These are phyloP conservation scores for Jatropha podagrica DNA, from an alignment of 441 rosid species.

Conservation along the genomic window DNA sequence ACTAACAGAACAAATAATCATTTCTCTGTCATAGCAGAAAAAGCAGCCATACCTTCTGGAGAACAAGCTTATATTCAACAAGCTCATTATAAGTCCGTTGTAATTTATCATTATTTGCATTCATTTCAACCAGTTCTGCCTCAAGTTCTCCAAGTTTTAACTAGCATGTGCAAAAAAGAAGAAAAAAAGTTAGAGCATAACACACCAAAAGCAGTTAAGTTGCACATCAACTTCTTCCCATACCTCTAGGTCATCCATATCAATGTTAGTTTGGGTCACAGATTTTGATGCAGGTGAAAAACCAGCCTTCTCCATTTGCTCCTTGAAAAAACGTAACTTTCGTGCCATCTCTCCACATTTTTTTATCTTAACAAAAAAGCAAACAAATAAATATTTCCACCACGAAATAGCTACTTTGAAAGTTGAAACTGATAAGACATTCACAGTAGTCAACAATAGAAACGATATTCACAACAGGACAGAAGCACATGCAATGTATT, in stretches of 20 bases:
- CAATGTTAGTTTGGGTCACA: slow-evolving; percentile 32
- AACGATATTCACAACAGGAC: no score
- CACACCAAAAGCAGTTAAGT: slow-evolving; percentile 18
- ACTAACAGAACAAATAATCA: not conserved
- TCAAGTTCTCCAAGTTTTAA: slow-evolving; percentile 83
- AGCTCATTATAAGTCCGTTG: slow-evolving; percentile 78
- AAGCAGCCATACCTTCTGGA: slow-evolving; percentile 63
- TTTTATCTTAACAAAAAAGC: slow-evolving; percentile 52
- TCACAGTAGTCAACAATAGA: not conserved
- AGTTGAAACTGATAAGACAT: not conserved
- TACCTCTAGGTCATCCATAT: slow-evolving; percentile 78
- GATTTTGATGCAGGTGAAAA: slow-evolving; percentile 45
- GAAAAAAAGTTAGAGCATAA: slow-evolving; percentile 6
- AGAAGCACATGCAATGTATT: not conserved
- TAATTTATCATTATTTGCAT: slow-evolving; percentile 77
- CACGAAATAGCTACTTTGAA: not conserved
- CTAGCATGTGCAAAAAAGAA: slow-evolving; percentile 29
- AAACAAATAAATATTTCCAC: slow-evolving; percentile 6
- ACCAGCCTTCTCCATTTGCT: slow-evolving; percentile 84
- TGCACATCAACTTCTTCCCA: slow-evolving; percentile 13
- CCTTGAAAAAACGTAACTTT: slow-evolving; percentile 73
- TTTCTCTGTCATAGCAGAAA: slow-evolving; percentile 9
- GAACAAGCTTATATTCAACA: slow-evolving; percentile 74
- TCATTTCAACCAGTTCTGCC: slow-evolving; percentile 87
- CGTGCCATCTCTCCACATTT: slow-evolving; percentile 89